A percentile compares a stretch with the other conserved stretches of the same genome.
These are phyloP conservation scores for Coemansia sp. DNA, from an alignment of 192 early-diverging fungal genomes.

Conservation along the genomic window DNA sequence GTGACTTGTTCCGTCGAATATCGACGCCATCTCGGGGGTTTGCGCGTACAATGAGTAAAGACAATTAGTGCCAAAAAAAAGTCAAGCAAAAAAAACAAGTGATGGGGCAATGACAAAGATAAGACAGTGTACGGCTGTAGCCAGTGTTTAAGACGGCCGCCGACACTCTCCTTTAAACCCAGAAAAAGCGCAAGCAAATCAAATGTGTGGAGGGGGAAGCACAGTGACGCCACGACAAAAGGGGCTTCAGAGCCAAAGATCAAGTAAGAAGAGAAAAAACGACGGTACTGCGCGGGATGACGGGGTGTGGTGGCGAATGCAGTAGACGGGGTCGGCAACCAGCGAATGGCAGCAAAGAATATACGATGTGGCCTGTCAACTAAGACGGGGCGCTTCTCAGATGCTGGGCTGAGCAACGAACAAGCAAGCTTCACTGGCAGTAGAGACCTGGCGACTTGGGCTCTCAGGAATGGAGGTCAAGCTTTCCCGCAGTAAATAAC, in stretches of 20 bases:
- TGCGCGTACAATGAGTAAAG: neutral
- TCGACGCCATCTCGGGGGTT: neutral
- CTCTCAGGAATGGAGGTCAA: conserved; percentile 16
- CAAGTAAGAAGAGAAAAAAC: conserved; percentile 10
- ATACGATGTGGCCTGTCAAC: neutral
- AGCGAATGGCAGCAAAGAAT: conserved; percentile 1
- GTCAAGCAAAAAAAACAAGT: neutral
- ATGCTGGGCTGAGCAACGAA: neutral
- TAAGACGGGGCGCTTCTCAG: conserved; percentile 1
- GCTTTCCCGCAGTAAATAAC: conserved; percentile 6
- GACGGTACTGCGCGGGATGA: conserved; percentile 9
- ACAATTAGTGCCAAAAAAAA: neutral
- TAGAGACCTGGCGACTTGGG: neutral
- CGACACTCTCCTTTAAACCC: neutral
- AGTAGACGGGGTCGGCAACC: conserved; percentile 6
- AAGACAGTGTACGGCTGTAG: neutral
- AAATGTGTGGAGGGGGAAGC: conserved; percentile 14
- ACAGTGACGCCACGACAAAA: conserved; percentile 15
- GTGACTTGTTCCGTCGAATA: conserved; percentile 26
- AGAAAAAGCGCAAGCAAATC: neutral
- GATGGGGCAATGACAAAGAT: neutral
- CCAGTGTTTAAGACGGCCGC: neutral
- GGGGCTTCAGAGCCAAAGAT: conserved; percentile 6
- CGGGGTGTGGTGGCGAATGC: conserved; percentile 4
- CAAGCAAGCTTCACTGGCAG: conserved; percentile 11